These are phyloP conservation scores for Porcisia hertigi DNA, from an alignment of 208 protist species.

Conservation along the genomic window DNA sequence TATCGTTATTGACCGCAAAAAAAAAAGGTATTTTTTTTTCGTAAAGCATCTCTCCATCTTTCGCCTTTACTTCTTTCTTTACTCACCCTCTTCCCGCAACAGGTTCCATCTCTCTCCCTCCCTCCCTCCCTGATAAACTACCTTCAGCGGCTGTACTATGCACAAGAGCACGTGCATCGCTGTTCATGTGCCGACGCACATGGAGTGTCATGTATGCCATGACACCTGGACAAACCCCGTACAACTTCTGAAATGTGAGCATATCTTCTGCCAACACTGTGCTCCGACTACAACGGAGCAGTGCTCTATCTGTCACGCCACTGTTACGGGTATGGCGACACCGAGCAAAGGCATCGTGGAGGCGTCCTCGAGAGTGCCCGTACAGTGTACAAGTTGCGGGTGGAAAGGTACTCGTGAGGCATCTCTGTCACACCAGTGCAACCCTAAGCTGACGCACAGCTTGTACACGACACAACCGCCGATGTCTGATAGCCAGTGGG, in stretches of 20 bases:
- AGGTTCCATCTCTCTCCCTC: neutral
- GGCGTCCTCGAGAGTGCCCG: conserved; percentile 40
- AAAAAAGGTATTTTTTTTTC: too few species aligned
- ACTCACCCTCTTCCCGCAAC: conserved; percentile 20
- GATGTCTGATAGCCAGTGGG: conserved; percentile 55
- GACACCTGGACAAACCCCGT: conserved; percentile 69
- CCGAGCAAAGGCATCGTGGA: conserved; percentile 36
- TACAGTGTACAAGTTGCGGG: conserved; percentile 75
- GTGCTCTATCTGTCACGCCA: conserved; percentile 49
- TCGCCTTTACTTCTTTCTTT: conserved; percentile 21
- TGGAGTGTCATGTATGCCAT: conserved; percentile 75
- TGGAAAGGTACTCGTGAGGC: conserved; percentile 66
- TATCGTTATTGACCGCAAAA: too few species aligned
- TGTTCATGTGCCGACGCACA: conserved; percentile 34
- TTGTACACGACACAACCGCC: conserved; percentile 44
- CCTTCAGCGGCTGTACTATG: conserved; percentile 25
- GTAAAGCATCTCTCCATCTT: conserved; percentile 1
- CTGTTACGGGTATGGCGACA: conserved; percentile 33
- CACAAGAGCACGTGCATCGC: conserved; percentile 57
- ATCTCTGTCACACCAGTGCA: conserved; percentile 55
- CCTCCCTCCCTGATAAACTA: neutral
- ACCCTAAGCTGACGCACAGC: conserved; percentile 47
- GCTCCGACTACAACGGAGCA: conserved; percentile 30
- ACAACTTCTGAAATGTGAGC: conserved; percentile 66
- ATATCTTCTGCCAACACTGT: conserved; percentile 77